Evolutionary conservation across 78 protist species (phyloP), one percentile per base, ranked within the genome.

Genomic region (Cavenderia fasciculata): DNA sequence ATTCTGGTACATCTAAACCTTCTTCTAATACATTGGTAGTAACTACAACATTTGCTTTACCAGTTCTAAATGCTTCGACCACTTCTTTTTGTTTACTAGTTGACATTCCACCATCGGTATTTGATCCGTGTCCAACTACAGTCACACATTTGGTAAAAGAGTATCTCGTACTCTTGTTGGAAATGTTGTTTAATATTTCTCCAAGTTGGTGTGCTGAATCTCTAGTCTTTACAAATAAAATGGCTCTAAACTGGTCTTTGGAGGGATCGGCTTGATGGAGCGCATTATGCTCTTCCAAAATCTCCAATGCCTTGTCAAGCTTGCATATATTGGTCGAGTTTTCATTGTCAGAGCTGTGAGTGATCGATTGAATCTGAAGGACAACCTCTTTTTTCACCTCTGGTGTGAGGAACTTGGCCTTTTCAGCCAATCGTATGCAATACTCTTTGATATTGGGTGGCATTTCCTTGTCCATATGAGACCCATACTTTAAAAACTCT

Each of bases 1-100:
- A 75, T 18, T 61, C 73, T 11, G 86, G 86, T 1, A 75, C 72
- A 75, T 75, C 86, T 21, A 75, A 75, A 0, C 86, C 86, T n/a
- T 75, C 86, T 44, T 75, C 86, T 6, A 75, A 33, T 6, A 75
- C 86, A 29, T 59, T 44, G 0, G 86, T 75, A 19, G 86, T 40
- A 29, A 75, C 62, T 6, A 75, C 46, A 10, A 75, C 46, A 61
- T 75, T 75, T 11, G 40, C 27, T 6, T 14, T 6, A 44, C 56
- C 73, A 0, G 4, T 31, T 31, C 86, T 8, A 59, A 75, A 75
- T 10, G 27, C 19, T 18, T 75, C 63, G 1, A 75, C 33, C 1
- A 51, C 47, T 2, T 61, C 46, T 5, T 75, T 75, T 33, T 75
- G 86, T 12, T 23, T 44, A 7, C 41, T 3, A 2, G 49, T 61